Base-by-base conservation (phyloP, 176 grass and related monocot species). In the Avena eriantha region DNA sequence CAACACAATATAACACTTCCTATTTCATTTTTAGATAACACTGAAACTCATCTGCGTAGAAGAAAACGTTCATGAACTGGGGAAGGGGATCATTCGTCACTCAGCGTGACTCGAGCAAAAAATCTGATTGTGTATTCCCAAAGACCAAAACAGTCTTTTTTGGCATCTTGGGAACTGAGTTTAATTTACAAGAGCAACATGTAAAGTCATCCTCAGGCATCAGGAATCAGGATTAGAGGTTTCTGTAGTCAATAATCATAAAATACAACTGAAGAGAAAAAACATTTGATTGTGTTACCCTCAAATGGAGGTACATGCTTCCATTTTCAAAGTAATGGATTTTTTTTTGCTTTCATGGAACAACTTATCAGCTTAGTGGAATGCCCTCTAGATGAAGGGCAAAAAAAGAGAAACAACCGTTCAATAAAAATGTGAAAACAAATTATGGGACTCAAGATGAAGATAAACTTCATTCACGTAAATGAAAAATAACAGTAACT, bases 271-370 rank as follows among this genome's bases (percentile, higher is more conserved):
- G 55, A 73, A 83, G 46, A 65, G 77, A 83, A 10, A 82, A 19
- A 61, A 55, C 5, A 57, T 33, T 39, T 14, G 1, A 65, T 73
- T 29, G 55, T 6, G 26, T 79, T 58, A 17, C 4, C n/a, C 67
- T 5, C 8, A 16, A 86, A 54, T 23, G 81, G 76, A 82, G 73
- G 79, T 56, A 54, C 43, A 63, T 49, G 50, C 61, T 69, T 78
- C 71, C 36, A 71, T 16, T 73, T 73, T 47, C 14, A 31, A 77
- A 87, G 71, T 71, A 73, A 53, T 16, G 22, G 21, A 86, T 51
- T n/a, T n/a, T n/a, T n/a, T 51, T 50, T 39, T 66, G 21, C 17
- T 82, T 87, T 50, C 70, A 87, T 15, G 59, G 79, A 83, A 90
- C 43, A 60, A 69, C 51, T 46, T 55, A 55, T 47, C 16, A 84